A percentile compares a stretch with the other conserved stretches of the same genome.
phyloP scores from a whole-genome alignment of 2,329 filamentous ascomycete genomes.

The Magnaporthiopsis poae region DNA sequence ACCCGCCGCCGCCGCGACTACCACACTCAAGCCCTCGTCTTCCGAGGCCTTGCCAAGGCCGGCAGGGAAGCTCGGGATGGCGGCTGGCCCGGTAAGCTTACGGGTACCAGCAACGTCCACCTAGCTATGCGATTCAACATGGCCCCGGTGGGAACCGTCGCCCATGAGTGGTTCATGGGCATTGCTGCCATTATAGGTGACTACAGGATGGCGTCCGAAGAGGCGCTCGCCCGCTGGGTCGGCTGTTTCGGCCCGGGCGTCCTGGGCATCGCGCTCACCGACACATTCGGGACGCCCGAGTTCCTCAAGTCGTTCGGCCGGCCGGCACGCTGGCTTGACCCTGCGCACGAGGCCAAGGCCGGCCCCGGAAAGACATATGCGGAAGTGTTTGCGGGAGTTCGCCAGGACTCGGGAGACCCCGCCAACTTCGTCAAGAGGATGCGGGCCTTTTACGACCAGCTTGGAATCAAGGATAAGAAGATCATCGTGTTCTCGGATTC shows the following conservation, averaged over 20 bases:
- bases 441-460: conserved; percentile 67
- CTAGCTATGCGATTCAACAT: conserved; percentile 88
- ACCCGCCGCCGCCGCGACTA: conserved; percentile 83
- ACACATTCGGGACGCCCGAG: conserved; percentile 86
- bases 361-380: conserved; percentile 58
- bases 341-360: conserved; percentile 9
- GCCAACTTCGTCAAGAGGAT: conserved; percentile 68
- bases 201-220: conserved; percentile 75
- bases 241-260: conserved; percentile 79
- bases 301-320: conserved; percentile 79
- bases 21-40: conserved; percentile 85
- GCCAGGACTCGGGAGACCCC: conserved; percentile 86
- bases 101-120: conserved; percentile 92
- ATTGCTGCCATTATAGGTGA: conserved; percentile 83
- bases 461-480: conserved; percentile 71
- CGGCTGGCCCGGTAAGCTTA: conserved; percentile 57
- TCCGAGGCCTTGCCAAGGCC: conserved; percentile 73
- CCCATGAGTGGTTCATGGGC: conserved; percentile 99
- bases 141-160: conserved; percentile 73
- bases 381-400: conserved; percentile 70
- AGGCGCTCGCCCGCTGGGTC: conserved; percentile 79
- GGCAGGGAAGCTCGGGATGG: conserved; percentile 60
- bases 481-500: conserved; percentile 92
- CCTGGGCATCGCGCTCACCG: conserved; percentile 80
- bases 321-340: conserved; percentile 39